Percentiles rank a stretch among this genome's conserved stretches.
Conservation (phyloP, 495 filamentous ascomycete species). For the Podospora tetraspora region DNA sequence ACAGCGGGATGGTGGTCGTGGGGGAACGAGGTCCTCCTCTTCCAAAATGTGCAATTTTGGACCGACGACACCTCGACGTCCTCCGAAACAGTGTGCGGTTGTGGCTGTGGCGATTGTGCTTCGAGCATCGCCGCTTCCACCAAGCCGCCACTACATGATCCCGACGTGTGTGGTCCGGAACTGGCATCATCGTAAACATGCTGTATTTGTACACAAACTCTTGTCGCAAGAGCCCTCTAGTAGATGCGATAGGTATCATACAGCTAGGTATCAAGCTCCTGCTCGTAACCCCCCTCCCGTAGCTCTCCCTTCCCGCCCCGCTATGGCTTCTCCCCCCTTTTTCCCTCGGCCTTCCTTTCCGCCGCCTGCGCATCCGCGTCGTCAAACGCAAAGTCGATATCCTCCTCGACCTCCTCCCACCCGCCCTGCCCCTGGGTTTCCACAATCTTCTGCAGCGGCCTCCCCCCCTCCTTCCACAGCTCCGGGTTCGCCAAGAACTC, state of each 20-base stretch:
- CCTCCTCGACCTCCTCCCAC: constrained; percentile 30
- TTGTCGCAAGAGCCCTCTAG: neutral
- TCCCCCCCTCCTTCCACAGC: constrained; percentile 48
- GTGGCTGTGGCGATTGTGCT: neutral
- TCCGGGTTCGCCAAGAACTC: constrained; percentile 29
- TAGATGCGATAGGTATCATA: neutral
- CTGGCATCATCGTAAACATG: neutral
- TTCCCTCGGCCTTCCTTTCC: neutral
- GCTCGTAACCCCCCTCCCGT: neutral
- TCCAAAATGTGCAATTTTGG: constrained; percentile 71
- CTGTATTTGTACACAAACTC: neutral
- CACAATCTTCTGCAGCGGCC: constrained; percentile 32
- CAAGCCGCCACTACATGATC: neutral
- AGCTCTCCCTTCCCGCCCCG: neutral
- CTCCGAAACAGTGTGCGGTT: neutral
- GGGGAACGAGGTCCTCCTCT: constrained; percentile 81
- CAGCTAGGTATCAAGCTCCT: neutral
- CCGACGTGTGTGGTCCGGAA: neutral
- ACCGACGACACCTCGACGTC: constrained; percentile 12
- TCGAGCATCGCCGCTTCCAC: neutral
- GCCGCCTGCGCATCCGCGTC: constrained; percentile 17
- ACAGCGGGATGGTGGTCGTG: constrained; percentile 86
- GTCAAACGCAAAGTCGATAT: constrained; percentile 7
- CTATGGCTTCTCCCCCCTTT: neutral
- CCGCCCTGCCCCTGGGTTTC: neutral